These are phyloP conservation scores for Globisporangium splendens DNA, from an alignment of 352 stramenopile species.

Conservation along the genomic window DNA sequence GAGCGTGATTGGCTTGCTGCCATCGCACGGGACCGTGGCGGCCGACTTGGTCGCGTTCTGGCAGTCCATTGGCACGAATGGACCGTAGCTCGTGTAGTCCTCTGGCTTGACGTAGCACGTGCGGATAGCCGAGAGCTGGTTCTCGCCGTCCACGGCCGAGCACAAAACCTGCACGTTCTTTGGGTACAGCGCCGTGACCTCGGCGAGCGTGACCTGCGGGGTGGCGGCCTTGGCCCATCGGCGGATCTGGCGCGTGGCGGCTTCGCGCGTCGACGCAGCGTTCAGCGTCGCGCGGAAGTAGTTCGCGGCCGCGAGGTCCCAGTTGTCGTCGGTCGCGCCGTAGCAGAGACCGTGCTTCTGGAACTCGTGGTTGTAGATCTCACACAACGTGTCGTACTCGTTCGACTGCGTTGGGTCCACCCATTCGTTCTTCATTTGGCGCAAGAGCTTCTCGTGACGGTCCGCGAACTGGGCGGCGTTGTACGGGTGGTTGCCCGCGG, in stretches of 20 bases:
- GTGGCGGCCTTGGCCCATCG: conserved; percentile 29
- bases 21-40: conserved; percentile 16
- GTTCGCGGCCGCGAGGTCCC: conserved; percentile 46
- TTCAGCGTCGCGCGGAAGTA: conserved; percentile 65
- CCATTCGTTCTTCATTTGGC: conserved; percentile 54
- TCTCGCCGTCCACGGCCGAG: conserved; percentile 19
- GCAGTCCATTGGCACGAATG: conserved; percentile 18
- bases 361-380: conserved; percentile 84
- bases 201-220: conserved; percentile 16
- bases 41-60: conserved; percentile 10
- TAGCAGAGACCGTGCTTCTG: conserved; percentile 80
- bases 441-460: conserved; percentile 40
- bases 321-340: conserved; percentile 43
- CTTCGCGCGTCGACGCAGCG: conserved; percentile 29
- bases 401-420: conserved; percentile 45
- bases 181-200: conserved; percentile 23
- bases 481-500: conserved; percentile 49
- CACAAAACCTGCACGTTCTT: conserved; percentile 26
- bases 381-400: conserved; percentile 56
- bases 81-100: conserved; percentile 1
- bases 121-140: conserved; percentile 25
- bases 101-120: conserved; percentile 29
- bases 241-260: conserved; percentile 49
- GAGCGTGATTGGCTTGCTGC: conserved; percentile 19
- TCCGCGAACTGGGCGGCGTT: conserved; percentile 36